These are phyloP conservation scores for Diaporthe citrichinensis DNA, from an alignment of 2,329 filamentous ascomycete species.

Conservation along the genomic window DNA sequence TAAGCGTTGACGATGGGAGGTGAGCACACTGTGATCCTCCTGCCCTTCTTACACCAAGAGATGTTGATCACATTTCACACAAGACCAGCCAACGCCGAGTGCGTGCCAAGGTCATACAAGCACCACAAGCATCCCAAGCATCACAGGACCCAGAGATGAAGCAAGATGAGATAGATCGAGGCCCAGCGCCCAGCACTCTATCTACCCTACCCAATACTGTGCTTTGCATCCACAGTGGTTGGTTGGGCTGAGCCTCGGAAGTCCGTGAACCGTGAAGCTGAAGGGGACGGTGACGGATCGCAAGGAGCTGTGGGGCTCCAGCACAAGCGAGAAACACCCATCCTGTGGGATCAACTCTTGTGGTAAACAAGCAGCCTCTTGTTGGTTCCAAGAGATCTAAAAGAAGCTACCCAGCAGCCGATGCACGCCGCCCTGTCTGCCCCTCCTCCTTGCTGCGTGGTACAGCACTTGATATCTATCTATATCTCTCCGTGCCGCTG, in stretches of 20 bases:
- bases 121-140: conserved; percentile 25
- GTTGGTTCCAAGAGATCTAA: conserved; percentile 20
- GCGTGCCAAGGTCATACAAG: conserved; percentile 29
- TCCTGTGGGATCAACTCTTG: conserved; percentile 22
- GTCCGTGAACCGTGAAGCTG: conserved; percentile 12
- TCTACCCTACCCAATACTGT: not conserved
- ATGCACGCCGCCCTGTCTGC: conserved; percentile 4
- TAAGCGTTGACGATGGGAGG: conserved; percentile 20
- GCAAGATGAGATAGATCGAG: conserved; percentile 10
- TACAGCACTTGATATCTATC: conserved; percentile 13
- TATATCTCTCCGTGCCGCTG: conserved; percentile 24
- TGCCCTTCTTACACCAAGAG: not conserved
- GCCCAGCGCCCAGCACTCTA: not conserved
- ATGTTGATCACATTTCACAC: conserved; percentile 16
- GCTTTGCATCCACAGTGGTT: conserved; percentile 6
- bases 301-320: conserved; percentile 18
- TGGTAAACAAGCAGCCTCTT: conserved; percentile 24
- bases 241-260: conserved; percentile 15
- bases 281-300: conserved; percentile 27
- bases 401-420: conserved; percentile 1
- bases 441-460: not conserved
- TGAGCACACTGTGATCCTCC: conserved; percentile 8
- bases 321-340: conserved; percentile 30
- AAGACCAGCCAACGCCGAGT: conserved; percentile 18
- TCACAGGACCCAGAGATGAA: not conserved